phyloP scores from a whole-genome alignment of 768 basidiomycete genomes.

The Cyathus striatus region DNA sequence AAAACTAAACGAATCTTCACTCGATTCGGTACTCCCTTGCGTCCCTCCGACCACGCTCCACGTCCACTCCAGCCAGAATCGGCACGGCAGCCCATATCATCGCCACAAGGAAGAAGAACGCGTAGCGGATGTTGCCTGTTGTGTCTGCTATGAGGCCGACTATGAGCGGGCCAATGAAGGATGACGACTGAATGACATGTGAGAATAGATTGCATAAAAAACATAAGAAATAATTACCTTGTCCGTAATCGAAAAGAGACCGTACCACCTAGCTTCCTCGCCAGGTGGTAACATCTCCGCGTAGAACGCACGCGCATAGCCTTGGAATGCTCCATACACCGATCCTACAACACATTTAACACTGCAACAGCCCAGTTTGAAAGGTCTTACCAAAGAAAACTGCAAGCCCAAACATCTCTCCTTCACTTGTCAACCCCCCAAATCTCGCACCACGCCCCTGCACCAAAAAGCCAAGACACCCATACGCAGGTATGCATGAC shows the following conservation, averaged over 20 bases:
- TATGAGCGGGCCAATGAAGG: slow-evolving; percentile 86
- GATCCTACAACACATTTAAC: slow-evolving; percentile 31
- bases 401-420: slow-evolving; percentile 83
- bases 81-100: slow-evolving; percentile 85
- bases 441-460: slow-evolving; percentile 42
- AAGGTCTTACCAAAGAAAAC: slow-evolving; percentile 67
- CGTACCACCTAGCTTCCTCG: slow-evolving; percentile 89
- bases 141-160: slow-evolving; percentile 85
- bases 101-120: slow-evolving; percentile 80
- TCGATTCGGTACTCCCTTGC: slow-evolving; percentile 43
- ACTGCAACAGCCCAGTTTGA: background rate
- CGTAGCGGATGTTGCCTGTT: slow-evolving; percentile 89
- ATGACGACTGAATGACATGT: slow-evolving; percentile 51
- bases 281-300: slow-evolving; percentile 82
- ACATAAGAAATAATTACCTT: slow-evolving; percentile 42
- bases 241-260: slow-evolving; percentile 86
- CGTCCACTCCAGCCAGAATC: slow-evolving; percentile 63
- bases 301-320: slow-evolving; percentile 84
- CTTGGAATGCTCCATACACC: slow-evolving; percentile 88
- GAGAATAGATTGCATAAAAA: slow-evolving; percentile 2
- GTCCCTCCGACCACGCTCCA: slow-evolving; percentile 56
- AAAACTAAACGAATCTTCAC: too few relatives aligned
- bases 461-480: slow-evolving; percentile 76
- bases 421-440: slow-evolving; percentile 72
- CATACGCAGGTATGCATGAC: slow-evolving; percentile 70